Conservation (phyloP, 441 rosid genomes). For the Pelargonium myrrhifolium region DNA sequence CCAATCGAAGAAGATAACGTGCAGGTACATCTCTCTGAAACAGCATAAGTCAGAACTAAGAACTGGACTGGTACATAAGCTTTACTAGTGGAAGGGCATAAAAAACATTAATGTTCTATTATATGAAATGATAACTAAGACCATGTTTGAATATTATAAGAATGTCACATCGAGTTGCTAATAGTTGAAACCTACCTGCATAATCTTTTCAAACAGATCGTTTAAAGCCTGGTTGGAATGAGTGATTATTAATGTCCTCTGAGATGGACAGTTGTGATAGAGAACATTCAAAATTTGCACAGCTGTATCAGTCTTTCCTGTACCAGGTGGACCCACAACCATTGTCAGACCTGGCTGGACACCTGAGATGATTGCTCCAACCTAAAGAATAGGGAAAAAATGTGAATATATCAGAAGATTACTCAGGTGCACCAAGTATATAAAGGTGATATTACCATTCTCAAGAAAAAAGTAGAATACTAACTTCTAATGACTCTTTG, state of each 20-base stretch:
- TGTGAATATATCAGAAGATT: neutral
- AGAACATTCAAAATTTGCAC: slow-evolving; percentile 94
- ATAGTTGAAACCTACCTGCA: slow-evolving; percentile 54
- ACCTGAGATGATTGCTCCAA: slow-evolving; percentile 94
- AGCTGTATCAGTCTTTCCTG: slow-evolving; percentile 98
- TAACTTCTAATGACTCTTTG: neutral
- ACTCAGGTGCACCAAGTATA: neutral
- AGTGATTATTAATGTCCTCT: slow-evolving; percentile 91
- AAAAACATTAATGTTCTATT: neutral
- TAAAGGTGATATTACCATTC: neutral
- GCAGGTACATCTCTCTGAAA: slow-evolving; percentile 98
- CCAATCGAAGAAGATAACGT: slow-evolving; percentile 95
- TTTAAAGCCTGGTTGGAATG: slow-evolving; percentile 96
- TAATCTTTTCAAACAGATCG: slow-evolving; percentile 98
- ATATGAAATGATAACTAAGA: neutral
- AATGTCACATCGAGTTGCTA: neutral
- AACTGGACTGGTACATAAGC: slow-evolving; percentile 3
- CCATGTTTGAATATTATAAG: neutral
- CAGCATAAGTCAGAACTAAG: slow-evolving; percentile 17
- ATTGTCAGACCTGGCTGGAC: slow-evolving; percentile 94
- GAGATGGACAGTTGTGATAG: slow-evolving; percentile 96
- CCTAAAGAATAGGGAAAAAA: slow-evolving; percentile 35
- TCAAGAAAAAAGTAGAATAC: neutral
- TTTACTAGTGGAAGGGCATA: neutral
- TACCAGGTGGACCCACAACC: slow-evolving; percentile 99